Base-by-base conservation (phyloP, 2,329 filamentous ascomycete species). In the Colletotrichum sp. region DNA sequence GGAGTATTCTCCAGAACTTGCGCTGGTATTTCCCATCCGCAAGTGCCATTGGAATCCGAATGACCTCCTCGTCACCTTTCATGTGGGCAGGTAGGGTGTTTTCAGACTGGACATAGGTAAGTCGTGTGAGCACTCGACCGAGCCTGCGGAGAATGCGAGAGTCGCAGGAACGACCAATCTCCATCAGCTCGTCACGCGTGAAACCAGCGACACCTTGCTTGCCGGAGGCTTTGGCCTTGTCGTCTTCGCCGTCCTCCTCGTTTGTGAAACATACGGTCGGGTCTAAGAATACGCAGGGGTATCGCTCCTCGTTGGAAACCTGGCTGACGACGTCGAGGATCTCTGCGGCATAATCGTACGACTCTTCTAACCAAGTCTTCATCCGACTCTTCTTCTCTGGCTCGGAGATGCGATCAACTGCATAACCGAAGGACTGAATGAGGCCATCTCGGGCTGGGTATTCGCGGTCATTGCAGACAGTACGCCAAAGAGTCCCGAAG, bases 141-240 rank as follows among this genome's bases (percentile, higher is more conserved):
- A 90, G 82, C 0, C 88, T 85, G 15, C 85, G 84, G 3, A 90
- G 83, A 65, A 90, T 87, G 5, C 81, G 82, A 66, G 85, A 82
- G 66, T 90, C 85, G 78, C 89, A 90, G 1, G 88, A 90, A 15
- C 88, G 83, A 9, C 87, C 87, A 73, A 90, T 89, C 71, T 90
- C 88, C 2, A 90, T 82, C 13, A 90, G 83, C 66, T 90, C 88
- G 1, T 82, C 83, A 13, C 87, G 84, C 2, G 85, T 85, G 71
- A 89, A 86, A 5, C 81, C 73, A 8, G 83, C 82, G 24, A 84
- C 71, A 1, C 81, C 78, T 6, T 79, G 77, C 8, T 78, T 76
- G 3, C 77, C 9, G 6, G 38, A 48, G 38, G 18, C 1, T 48
- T 48, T n/a, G 38, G 18, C 6, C 38, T 48, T 10, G 9, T n/a